Conservation (phyloP, 2,329 filamentous ascomycete species). For the Fusarium neocosmosporiellum region DNA sequence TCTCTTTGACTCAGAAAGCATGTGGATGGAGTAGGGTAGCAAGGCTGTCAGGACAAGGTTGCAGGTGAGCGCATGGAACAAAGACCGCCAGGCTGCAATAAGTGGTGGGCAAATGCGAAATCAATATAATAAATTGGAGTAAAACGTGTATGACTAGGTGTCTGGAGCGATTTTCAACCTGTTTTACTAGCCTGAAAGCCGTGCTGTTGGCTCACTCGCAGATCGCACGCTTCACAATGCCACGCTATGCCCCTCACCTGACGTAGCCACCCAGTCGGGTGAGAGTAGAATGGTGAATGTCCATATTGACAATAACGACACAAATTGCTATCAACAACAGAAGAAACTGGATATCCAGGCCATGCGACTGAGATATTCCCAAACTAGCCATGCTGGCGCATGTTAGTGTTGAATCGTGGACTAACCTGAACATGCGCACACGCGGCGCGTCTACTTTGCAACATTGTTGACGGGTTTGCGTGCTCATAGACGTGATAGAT, state of each 20-base stretch:
- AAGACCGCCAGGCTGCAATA: neutral
- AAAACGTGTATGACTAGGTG: neutral
- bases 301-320: neutral
- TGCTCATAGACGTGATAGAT: neutral
- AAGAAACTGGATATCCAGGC: too few species aligned
- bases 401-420: neutral
- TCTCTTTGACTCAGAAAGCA: neutral
- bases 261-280: constrained; percentile 26
- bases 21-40: neutral
- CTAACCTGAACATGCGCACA: neutral
- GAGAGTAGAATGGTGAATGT: neutral
- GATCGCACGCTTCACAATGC: constrained; percentile 10
- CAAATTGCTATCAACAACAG: neutral
- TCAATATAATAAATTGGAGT: too few species aligned
- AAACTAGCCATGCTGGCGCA: neutral
- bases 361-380: neutral
- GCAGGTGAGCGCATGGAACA: neutral
- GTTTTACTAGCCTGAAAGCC: neutral
- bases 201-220: neutral
- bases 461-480: neutral
- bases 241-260: constrained; percentile 34
- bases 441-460: neutral
- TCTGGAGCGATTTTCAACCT: neutral
- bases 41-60: neutral
- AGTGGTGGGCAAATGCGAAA: neutral